phyloP scores from a whole-genome alignment of 208 protist genomes.

The Zelonia costaricensis region DNA sequence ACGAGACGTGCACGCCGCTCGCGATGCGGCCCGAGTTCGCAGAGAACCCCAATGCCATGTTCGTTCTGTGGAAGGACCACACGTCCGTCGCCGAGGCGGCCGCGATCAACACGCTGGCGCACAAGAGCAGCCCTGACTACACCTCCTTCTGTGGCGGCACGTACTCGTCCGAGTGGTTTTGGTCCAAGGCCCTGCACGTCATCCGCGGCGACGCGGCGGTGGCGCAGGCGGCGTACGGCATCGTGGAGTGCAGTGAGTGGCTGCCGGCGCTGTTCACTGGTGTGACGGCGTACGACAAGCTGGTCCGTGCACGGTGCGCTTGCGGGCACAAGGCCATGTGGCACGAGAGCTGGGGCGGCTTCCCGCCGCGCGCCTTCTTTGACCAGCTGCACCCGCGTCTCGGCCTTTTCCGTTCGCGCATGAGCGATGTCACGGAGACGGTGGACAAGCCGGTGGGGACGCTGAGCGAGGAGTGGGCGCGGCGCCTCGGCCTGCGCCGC shows the following conservation, averaged over 20 bases:
- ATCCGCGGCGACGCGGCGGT: conserved; percentile 40
- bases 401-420: conserved; percentile 36
- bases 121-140: conserved; percentile 46
- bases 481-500: conserved; percentile 35
- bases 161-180: conserved; percentile 69
- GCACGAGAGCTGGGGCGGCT: conserved; percentile 58
- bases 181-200: conserved; percentile 59
- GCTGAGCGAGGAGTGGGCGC: conserved; percentile 38
- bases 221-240: conserved; percentile 26
- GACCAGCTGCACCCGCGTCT: conserved; percentile 44
- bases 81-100: conserved; percentile 48
- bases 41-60: conserved; percentile 64
- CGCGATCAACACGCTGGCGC: conserved; percentile 47
- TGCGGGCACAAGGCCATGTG: conserved; percentile 72
- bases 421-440: conserved; percentile 37
- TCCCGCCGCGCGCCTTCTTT: conserved; percentile 50
- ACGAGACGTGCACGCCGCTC: conserved; percentile 39
- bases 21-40: conserved; percentile 32
- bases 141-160: conserved; percentile 57
- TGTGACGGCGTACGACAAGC: conserved; percentile 19
- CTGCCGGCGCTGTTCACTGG: conserved; percentile 55
- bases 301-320: conserved; percentile 46
- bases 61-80: conserved; percentile 73
- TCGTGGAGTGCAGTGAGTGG: conserved; percentile 64
- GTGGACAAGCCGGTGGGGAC: conserved; percentile 50